phyloP scores from a whole-genome alignment of 192 early-diverging fungal genomes.

The Geosiphon pyriformis region DNA sequence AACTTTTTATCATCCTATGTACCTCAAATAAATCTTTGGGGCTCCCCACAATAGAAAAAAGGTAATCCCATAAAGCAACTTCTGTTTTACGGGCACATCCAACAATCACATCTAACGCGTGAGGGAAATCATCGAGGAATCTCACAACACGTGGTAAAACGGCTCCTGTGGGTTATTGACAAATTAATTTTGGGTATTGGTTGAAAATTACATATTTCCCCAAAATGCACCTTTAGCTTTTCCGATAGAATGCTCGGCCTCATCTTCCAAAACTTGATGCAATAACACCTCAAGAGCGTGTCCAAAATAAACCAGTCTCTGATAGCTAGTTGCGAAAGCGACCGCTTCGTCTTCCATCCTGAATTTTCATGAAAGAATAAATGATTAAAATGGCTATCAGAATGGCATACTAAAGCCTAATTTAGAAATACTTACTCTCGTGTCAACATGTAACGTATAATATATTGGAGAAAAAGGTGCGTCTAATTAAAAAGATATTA shows the following conservation, averaged over 20 bases:
- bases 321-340: constrained; percentile 63
- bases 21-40: constrained; percentile 81
- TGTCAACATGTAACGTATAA: constrained; percentile 57
- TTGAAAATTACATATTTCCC: too few species aligned
- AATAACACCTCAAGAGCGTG: constrained; percentile 91
- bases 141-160: constrained; percentile 66
- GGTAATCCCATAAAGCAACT: constrained; percentile 80
- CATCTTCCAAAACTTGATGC: constrained; percentile 82
- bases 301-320: constrained; percentile 77
- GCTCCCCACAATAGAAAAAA: constrained; percentile 83
- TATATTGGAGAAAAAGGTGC: constrained; percentile 68
- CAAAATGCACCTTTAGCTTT: constrained; percentile 40
- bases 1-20: constrained; percentile 16
- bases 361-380: neutral
- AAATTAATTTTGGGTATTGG: constrained; percentile 1
- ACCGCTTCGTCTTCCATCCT: constrained; percentile 57
- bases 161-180: constrained; percentile 28
- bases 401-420: neutral
- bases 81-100: constrained; percentile 97
- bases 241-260: constrained; percentile 52
- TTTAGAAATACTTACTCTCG: constrained; percentile 29
- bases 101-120: constrained; percentile 82
- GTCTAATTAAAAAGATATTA: constrained; percentile 42
- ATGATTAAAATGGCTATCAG: neutral
- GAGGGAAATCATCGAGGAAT: constrained; percentile 76